Evolutionary conservation across 805 yeast species (phyloP).

Genomic region (Phaffomyces opuntiae): DNA sequence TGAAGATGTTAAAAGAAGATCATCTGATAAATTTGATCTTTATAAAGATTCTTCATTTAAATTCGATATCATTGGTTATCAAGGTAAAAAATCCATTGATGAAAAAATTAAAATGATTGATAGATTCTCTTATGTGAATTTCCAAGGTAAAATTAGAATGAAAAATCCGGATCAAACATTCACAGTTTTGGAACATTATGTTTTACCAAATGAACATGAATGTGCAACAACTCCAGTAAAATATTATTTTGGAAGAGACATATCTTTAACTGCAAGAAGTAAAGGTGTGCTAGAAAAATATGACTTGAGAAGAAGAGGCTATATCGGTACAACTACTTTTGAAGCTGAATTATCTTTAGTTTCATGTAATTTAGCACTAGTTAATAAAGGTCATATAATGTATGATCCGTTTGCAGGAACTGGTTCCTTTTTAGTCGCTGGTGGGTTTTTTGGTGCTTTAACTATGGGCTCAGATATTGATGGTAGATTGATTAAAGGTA

Average conservation of each 20-base stretch:
- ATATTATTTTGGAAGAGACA: conserved; percentile 71
- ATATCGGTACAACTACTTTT: conserved; percentile 94
- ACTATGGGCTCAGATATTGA: conserved; percentile 90
- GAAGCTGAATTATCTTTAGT: conserved; percentile 89
- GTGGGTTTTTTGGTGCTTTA: conserved; percentile 74
- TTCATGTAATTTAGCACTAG: conserved; percentile 82
- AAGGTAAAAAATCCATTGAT: conserved; percentile 51
- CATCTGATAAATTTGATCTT: conserved; percentile 13
- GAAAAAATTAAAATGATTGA: conserved; percentile 61
- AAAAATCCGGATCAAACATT: conserved; percentile 68
- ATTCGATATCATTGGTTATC: conserved; percentile 74
- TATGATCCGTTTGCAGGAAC: conserved; percentile 98
- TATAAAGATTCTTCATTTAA: conserved; percentile 55
- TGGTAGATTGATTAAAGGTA: conserved; percentile 70
- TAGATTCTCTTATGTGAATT: conserved; percentile 58
- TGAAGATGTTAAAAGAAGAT: conserved; percentile 28
- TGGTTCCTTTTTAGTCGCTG: conserved; percentile 88
- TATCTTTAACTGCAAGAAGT: conserved; percentile 55
- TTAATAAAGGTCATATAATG: conserved; percentile 52
- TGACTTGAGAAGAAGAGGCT: conserved; percentile 75
- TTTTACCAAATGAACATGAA: conserved; percentile 34
- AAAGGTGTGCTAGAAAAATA: conserved; percentile 64
- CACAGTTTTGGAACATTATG: conserved; percentile 70
- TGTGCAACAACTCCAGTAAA: conserved; percentile 44
- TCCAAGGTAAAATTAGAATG: conserved; percentile 73